These are phyloP conservation scores for Talaromyces piceae DNA, from an alignment of 2,329 filamentous ascomycete genomes.

Conservation along the genomic window DNA sequence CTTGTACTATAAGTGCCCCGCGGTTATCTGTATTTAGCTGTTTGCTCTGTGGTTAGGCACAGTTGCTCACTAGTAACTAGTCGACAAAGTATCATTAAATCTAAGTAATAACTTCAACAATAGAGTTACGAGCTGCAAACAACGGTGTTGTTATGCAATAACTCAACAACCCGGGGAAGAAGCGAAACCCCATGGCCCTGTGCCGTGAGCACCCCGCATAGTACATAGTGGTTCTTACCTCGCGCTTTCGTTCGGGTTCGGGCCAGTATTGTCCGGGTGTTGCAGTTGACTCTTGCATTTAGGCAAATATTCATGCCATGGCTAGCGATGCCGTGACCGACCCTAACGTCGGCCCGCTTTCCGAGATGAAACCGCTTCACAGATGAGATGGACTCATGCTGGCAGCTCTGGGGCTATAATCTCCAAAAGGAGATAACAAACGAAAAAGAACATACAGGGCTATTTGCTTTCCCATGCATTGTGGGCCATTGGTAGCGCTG, in stretches of 20 bases:
- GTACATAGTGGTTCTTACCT: too few species aligned
- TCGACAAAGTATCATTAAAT: background rate
- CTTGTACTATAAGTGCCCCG: background rate
- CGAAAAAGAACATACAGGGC: background rate
- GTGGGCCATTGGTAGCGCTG: background rate
- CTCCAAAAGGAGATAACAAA: background rate
- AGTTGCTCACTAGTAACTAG: background rate
- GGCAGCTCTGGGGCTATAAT: background rate
- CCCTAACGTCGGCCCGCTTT: background rate
- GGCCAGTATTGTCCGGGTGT: background rate
- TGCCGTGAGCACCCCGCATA: background rate
- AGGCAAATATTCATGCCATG: background rate
- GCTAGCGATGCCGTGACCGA: too few species aligned
- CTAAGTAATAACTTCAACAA: too few species aligned
- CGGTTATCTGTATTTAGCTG: background rate
- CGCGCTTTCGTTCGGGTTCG: background rate
- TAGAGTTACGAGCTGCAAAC: too few species aligned
- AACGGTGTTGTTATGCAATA: too few species aligned
- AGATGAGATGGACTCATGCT: background rate
- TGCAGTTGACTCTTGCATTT: background rate
- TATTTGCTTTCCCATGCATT: background rate
- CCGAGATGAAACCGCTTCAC: background rate
- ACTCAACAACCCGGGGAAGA: background rate
- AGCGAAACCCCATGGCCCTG: background rate
- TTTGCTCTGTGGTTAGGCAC: background rate